Evolutionary conservation across 345 rosid species (phyloP), one percentile per base, ranked within the genome.

Genomic region (Microcos paniculata): DNA sequence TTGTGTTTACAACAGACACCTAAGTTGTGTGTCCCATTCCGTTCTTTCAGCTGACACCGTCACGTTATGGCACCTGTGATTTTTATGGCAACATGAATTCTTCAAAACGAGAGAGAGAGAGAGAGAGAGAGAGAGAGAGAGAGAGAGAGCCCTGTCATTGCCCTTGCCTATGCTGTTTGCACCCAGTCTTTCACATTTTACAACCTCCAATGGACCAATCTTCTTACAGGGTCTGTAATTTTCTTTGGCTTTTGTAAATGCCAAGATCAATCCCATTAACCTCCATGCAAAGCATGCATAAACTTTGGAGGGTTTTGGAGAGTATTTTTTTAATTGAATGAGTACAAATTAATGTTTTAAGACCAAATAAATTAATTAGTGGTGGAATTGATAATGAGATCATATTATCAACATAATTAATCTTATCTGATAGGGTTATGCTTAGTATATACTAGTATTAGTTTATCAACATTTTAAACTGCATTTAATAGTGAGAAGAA

Each of bases 21-120:
- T 40, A 56, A n/a, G 24, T 71, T 4, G 74, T 52, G 48, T 53
- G 74, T 53, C 64, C 75, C 65, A 56, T 72, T 56, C 75, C 75
- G 52, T 56, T 56, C 23, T 72, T 72, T 72, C 16, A 40, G 75
- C 75, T 72, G 75, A 72, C 75, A 72, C 75, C 51, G 15, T 71
- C 65, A 56, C 65, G 64, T 56, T 71, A 70, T 70, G 43, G 58
- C 45, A 30, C 45, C 28, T 55, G n/a, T 71, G 31, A 15, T 30
- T 68, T 67, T 18, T 46, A 45, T 68, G 57, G 28, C 53, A 35
- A 28, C 72, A 30, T 19, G 62, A 35, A 35, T 53, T 35, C 62
- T n/a, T 52, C 31, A 52, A 33, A 52, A 35, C 40, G 0, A 70
- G 18, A 70, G 8, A 70, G 11, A 7, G 1, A 63, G 6, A 9